Evolutionary conservation across 2,329 filamentous ascomycete genomes (phyloP), one percentile per base, ranked within the genome.

Genomic region (Trichoderma semiorbis): DNA sequence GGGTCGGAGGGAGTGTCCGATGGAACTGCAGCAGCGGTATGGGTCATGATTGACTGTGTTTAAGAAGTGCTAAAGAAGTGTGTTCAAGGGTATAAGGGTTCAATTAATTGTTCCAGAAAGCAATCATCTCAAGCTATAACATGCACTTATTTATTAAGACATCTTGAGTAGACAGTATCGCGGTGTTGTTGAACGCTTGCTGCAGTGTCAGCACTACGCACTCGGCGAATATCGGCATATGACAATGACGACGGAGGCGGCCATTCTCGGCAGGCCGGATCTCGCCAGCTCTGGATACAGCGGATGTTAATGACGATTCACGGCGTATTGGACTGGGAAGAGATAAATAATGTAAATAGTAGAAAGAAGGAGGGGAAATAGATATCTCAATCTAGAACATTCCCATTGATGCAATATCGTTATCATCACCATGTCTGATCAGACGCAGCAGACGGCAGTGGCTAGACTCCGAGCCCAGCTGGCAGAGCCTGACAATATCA

Each of bases 401-500:
- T 1, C 7, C 16, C 26, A 16, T 24, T 53, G 6, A 67, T 14
- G 2, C 28, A 32, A 0, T 43, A 69, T 43, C 18, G 14, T 10
- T 43, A 28, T 55, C 58, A 63, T 18, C 36, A 39, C 36, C 58
- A 70, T 70, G 67, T 21, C 67, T 53, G 18, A 70, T 14, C 26
- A 57, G 26, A 11, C 62, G 32, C 67, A 32, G 63, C 60, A 73
- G 18, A 43, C 66, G 16, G 72, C 69, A 53, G 50, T 50, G 10
- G 61, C 69, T 6, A 62, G 73, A 24, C 47, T 71, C 16, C 61
- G 69, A 34, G 50, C 47, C 32, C 79, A 81, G 65, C 76, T 86
- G 16, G 76, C 78, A 2, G 78, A 83, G 21, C 75, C 79, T 16
- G 77, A 80, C 34, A 80, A 82, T 62, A 80, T 86, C 58, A 76